These are phyloP conservation scores for Galium porrigens DNA, from an alignment of 305 asterid genomes.

Conservation along the genomic window DNA sequence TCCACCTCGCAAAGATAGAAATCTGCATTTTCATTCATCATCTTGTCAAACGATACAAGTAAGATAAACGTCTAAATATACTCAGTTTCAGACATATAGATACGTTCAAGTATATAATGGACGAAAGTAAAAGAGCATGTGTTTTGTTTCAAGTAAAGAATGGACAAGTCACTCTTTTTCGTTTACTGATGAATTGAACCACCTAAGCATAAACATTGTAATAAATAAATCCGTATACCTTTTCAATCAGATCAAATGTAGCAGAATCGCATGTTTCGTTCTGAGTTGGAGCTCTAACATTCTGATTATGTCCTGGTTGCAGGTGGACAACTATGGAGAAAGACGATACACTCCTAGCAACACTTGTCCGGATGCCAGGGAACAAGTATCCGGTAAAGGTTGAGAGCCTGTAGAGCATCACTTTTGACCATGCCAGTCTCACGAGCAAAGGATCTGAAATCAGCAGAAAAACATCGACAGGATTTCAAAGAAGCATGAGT, in stretches of 20 bases:
- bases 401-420: constrained; percentile 31
- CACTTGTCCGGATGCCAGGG: constrained; percentile 70
- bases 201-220: neutral
- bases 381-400: constrained; percentile 61
- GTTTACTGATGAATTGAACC: neutral
- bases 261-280: neutral
- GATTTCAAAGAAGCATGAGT: neutral
- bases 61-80: constrained; percentile 1
- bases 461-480: neutral
- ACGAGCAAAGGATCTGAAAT: neutral
- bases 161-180: neutral
- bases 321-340: constrained; percentile 62
- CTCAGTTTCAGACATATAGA: neutral
- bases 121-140: neutral
- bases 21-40: constrained; percentile 61
- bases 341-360: constrained; percentile 52
- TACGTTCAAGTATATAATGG: neutral
- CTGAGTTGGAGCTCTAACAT: neutral
- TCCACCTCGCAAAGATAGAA: constrained; percentile 72
- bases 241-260: neutral
- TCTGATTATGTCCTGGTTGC: constrained; percentile 13
- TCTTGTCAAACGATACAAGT: constrained; percentile 63
- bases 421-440: neutral
- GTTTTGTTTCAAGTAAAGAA: neutral
- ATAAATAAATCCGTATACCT: neutral